Evolutionary conservation across 116 monocot genomes (phyloP).

Genomic region (Posidonia oceanica): DNA sequence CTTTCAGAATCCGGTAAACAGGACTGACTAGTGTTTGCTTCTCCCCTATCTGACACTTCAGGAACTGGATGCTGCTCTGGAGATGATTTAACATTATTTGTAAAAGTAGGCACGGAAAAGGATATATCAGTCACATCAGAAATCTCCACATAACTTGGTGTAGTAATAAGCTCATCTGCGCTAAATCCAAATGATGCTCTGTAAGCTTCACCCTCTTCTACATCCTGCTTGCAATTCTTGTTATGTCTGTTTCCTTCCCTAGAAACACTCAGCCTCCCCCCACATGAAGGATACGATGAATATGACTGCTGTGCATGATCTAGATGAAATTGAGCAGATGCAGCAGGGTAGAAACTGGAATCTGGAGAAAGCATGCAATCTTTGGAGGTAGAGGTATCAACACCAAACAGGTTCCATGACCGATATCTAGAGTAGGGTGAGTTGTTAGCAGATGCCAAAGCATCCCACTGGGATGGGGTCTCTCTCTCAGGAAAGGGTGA

Average conservation of each 20-base stretch:
- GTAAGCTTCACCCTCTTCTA: constrained; percentile 93
- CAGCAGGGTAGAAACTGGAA: constrained; percentile 53
- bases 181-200: constrained; percentile 97
- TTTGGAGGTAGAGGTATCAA: constrained; percentile 33
- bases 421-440: constrained; percentile 45
- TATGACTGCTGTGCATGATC: constrained; percentile 79
- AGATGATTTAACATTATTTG: constrained; percentile 16
- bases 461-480: constrained; percentile 34
- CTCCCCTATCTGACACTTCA: constrained; percentile 31
- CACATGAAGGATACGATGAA: constrained; percentile 28
- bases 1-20: not conserved
- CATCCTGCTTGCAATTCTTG: constrained; percentile 61
- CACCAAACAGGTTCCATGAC: constrained; percentile 49
- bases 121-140: constrained; percentile 52
- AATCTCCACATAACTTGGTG: constrained; percentile 55
- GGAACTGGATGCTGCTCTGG: constrained; percentile 32
- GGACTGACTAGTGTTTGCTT: not conserved
- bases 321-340: constrained; percentile 67
- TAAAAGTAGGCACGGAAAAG: constrained; percentile 59
- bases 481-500: constrained; percentile 71
- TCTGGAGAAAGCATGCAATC: constrained; percentile 44
- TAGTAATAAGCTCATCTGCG: constrained; percentile 67
- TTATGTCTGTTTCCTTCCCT: constrained; percentile 45
- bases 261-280: constrained; percentile 60
- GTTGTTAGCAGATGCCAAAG: constrained; percentile 30